Conservation (phyloP, 495 filamentous ascomycete genomes). For the Trichoderma asperelloides region DNA sequence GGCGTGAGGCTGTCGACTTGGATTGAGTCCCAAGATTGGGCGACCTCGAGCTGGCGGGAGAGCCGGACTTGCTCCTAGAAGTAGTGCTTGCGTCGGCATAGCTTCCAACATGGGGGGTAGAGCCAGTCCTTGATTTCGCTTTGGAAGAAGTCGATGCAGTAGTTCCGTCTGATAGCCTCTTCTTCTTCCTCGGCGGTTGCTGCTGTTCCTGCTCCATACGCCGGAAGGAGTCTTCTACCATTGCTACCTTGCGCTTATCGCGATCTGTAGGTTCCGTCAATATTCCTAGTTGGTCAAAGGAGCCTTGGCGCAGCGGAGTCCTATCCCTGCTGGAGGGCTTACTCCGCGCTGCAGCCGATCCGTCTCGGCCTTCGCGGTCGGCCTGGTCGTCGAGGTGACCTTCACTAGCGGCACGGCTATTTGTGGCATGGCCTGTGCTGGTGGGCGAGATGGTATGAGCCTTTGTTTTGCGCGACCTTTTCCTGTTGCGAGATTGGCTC, state of each 20-base stretch:
- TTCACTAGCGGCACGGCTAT: constrained; percentile 74
- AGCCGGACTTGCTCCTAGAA: constrained; percentile 38
- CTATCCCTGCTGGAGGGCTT: constrained; percentile 75
- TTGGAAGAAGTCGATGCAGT: constrained; percentile 25
- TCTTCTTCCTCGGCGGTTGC: constrained; percentile 49
- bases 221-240: constrained; percentile 67
- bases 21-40: constrained; percentile 18
- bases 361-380: constrained; percentile 54
- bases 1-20: constrained; percentile 16
- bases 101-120: neutral
- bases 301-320: constrained; percentile 55
- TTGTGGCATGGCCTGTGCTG: constrained; percentile 59
- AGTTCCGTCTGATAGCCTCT: constrained; percentile 51
- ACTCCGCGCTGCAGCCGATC: constrained; percentile 64
- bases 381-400: constrained; percentile 45
- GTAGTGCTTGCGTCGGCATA: constrained; percentile 40
- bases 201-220: constrained; percentile 59
- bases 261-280: constrained; percentile 67
- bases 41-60: constrained; percentile 34
- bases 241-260: constrained; percentile 79
- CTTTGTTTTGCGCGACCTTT: constrained; percentile 49
- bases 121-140: constrained; percentile 12
- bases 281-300: constrained; percentile 40
- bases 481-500: constrained; percentile 47
- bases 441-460: constrained; percentile 50